Conservation (phyloP, 1,284 basidiomycete genomes). For the Sporisorium reilianum region DNA sequence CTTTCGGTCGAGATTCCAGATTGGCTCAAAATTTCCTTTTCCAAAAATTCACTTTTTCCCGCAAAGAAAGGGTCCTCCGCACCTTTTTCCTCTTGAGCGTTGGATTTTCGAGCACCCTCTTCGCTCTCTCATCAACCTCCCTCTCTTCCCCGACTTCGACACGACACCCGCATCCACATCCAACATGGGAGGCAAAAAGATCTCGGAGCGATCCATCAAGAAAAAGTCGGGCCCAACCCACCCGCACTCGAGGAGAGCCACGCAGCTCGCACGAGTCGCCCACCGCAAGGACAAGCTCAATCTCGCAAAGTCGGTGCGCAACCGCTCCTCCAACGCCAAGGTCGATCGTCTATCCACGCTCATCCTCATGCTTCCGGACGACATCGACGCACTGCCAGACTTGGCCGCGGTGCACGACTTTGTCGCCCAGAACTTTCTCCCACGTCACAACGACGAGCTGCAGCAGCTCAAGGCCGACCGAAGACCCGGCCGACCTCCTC, state of each 20-base stretch:
- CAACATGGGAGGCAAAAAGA: conserved; percentile 64
- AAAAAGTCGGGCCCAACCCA: conserved; percentile 65
- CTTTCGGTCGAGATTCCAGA: conserved; percentile 5
- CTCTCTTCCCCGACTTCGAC: too few species aligned
- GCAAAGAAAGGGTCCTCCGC: background rate
- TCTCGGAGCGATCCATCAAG: conserved; percentile 65
- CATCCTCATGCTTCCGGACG: conserved; percentile 62
- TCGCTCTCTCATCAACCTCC: background rate
- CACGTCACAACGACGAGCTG: conserved; percentile 61
- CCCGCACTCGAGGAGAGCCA: conserved; percentile 63
- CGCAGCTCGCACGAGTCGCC: conserved; percentile 59
- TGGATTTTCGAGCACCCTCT: too few species aligned
- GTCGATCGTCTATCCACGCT: conserved; percentile 65
- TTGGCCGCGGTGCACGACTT: conserved; percentile 60
- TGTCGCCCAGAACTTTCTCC: conserved; percentile 54
- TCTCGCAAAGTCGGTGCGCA: conserved; percentile 41
- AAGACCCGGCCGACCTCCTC: conserved; percentile 59
- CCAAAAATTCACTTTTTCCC: background rate
- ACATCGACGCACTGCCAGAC: conserved; percentile 56
- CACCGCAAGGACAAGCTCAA: conserved; percentile 57
- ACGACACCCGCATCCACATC: background rate
- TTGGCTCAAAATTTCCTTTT: background rate
- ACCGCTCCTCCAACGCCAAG: conserved; percentile 48
- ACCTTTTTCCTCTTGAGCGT: background rate
- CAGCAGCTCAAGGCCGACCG: conserved; percentile 44